phyloP scores from a whole-genome alignment of 345 rosid genomes.

The Anastatica hierochuntica region DNA sequence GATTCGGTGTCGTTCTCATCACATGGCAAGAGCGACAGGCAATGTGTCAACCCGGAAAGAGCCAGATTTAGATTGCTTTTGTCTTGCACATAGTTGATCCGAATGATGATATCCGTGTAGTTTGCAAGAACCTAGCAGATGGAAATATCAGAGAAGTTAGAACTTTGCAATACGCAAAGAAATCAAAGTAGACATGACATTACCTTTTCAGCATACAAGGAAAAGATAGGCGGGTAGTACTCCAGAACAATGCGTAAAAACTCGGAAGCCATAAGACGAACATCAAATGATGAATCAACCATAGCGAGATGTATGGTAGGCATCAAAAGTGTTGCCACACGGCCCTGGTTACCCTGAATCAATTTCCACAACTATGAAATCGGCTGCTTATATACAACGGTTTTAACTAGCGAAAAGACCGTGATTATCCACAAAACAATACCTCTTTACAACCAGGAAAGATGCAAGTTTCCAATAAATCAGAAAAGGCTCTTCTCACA shows the following conservation, averaged over 20 bases:
- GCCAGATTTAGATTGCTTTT: constrained; percentile 56
- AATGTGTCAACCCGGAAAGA: constrained; percentile 61
- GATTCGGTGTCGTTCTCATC: constrained; percentile 28
- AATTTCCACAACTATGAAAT: constrained; percentile 20
- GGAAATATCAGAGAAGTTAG: not conserved
- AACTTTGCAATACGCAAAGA: not conserved
- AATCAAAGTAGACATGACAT: constrained; percentile 22
- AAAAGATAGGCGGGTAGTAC: constrained; percentile 52
- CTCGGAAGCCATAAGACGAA: constrained; percentile 85
- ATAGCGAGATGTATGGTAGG: constrained; percentile 62
- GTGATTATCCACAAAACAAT: not conserved
- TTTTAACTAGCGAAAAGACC: too few relatives aligned
- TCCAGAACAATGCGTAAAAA: constrained; percentile 59
- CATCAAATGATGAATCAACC: constrained; percentile 63
- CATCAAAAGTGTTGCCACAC: constrained; percentile 57
- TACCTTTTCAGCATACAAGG: constrained; percentile 72
- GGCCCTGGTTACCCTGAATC: constrained; percentile 70
- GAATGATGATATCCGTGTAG: constrained; percentile 61
- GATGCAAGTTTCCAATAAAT: constrained; percentile 43
- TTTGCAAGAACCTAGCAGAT: constrained; percentile 55
- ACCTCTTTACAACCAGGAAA: constrained; percentile 77
- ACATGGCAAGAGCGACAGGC: constrained; percentile 59
- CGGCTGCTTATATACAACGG: constrained; percentile 17
- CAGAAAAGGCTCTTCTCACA: constrained; percentile 54
- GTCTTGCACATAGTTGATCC: constrained; percentile 52